Percentiles rank a stretch among this genome's conserved stretches.
These are phyloP conservation scores for Neopestalotiopsis rosae DNA, from an alignment of 2,329 filamentous ascomycete species.

Conservation along the genomic window DNA sequence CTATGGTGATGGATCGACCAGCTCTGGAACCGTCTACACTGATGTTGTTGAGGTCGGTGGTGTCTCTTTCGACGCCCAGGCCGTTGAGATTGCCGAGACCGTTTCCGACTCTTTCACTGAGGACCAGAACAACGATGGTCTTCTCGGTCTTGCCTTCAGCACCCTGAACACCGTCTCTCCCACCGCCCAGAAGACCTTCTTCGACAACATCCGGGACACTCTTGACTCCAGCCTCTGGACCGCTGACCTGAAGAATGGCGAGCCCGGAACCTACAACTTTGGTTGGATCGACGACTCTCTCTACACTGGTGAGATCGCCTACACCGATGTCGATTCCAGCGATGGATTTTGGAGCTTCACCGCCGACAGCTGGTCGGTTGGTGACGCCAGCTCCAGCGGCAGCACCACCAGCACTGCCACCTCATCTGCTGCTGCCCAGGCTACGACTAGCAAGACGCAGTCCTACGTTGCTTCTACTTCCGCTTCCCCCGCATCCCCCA, in stretches of 20 bases:
- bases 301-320: slow-evolving; percentile 34
- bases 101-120: slow-evolving; percentile 36
- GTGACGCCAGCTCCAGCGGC: slow-evolving; percentile 21
- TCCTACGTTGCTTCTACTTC: neutral
- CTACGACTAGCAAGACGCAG: neutral
- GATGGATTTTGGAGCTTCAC: slow-evolving; percentile 40
- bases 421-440: neutral
- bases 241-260: slow-evolving; percentile 34
- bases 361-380: slow-evolving; percentile 34
- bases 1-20: slow-evolving; percentile 38
- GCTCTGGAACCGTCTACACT: slow-evolving; percentile 41
- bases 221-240: slow-evolving; percentile 37
- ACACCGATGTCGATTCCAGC: slow-evolving; percentile 32
- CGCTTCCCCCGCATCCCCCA: neutral
- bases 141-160: slow-evolving; percentile 41
- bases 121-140: slow-evolving; percentile 37
- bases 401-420: slow-evolving; percentile 4
- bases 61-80: slow-evolving; percentile 33
- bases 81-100: slow-evolving; percentile 37
- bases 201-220: slow-evolving; percentile 35
- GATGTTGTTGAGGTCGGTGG: slow-evolving; percentile 37
- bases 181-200: slow-evolving; percentile 36
- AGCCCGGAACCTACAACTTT: slow-evolving; percentile 40
- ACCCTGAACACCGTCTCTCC: slow-evolving; percentile 38
- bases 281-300: slow-evolving; percentile 36